Conservation (phyloP, 1,139 yeast genomes). For the Candida albicans region DNA sequence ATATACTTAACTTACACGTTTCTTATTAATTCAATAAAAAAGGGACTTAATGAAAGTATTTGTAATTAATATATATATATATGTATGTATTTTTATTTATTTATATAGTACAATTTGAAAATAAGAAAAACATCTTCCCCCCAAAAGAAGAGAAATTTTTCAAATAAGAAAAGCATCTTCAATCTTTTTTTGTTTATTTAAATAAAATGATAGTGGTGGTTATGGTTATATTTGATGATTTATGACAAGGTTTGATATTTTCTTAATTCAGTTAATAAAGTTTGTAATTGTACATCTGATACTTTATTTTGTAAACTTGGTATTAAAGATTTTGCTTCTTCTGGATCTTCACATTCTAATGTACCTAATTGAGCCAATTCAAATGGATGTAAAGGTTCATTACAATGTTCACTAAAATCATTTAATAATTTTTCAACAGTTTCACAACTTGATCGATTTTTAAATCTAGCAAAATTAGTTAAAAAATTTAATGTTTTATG, state of each 20-base stretch:
- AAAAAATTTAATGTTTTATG: constrained; percentile 90
- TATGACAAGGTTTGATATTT: constrained; percentile 53
- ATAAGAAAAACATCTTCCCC: no score
- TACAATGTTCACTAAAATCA: constrained; percentile 58
- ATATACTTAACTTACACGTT: no score
- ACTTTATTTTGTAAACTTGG: constrained; percentile 84
- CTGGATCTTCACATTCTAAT: constrained; percentile 93
- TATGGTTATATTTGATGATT: background rate
- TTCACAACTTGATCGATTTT: constrained; percentile 87
- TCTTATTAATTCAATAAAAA: background rate
- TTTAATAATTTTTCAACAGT: constrained; percentile 88
- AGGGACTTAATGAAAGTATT: background rate
- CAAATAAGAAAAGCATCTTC: no score
- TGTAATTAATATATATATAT: no score
- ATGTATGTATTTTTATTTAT: no score
- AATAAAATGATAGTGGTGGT: no score
- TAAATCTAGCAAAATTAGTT: constrained; percentile 82
- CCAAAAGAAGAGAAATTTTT: no score
- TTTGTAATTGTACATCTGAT: constrained; percentile 83
- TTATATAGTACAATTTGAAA: no score
- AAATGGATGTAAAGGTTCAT: constrained; percentile 81
- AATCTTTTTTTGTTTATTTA: background rate
- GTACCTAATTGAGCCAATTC: constrained; percentile 95
- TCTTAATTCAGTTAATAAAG: constrained; percentile 80
- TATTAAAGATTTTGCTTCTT: constrained; percentile 91